Evolutionary conservation across 306 rosid genomes (phyloP), one percentile per base, ranked within the genome.

Genomic region (Glycine latifolia): DNA sequence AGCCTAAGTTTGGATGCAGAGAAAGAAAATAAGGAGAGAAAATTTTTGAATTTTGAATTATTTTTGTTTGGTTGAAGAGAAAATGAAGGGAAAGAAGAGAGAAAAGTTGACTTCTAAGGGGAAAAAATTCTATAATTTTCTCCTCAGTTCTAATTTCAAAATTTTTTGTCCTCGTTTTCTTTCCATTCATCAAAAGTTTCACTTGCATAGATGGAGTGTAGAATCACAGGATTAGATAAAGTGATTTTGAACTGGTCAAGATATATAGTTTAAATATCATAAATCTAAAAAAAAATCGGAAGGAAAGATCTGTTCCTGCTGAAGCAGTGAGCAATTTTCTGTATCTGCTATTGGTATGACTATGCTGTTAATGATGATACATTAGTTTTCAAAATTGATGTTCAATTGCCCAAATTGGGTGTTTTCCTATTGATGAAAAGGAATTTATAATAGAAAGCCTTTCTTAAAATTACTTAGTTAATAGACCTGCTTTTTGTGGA

Each of bases 371-470:
- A 37, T 37, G 41, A 37, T 3, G 7, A 39, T 39, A 39, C 44
- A 39, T 39, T 2, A 3, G 41, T 37, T 37, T 37, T 37, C 41
- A 3, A 37, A 37, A 3, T 3, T 37, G 41, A 37, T 37, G 11
- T 54, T 20, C 58, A 14, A 20, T 14, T 74, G 47, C 71, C 31
- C 70, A 59, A 50, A 31, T 4, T 77, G 76, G 41, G 49, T 50
- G 43, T 73, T 67, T 56, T n/a, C 16, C 17, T 44, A 54, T 65
- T 20, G 17, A 49, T 56, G 72, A 48, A 67, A 10, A 55, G 47
- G 2, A 35, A 9, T 55, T n/a, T 1, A 39, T 8, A 16, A 16
- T 2, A 59, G 14, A 39, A 6, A 43, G 4, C 43, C 7, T 80
- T 74, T 56, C 67, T 65, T 37, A 52, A 8, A 39, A 12, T 73